Percentiles rank a stretch among this genome's conserved stretches.
Evolutionary conservation across 352 stramenopile species (phyloP).

Genomic region (Globisporangium radiosum): DNA sequence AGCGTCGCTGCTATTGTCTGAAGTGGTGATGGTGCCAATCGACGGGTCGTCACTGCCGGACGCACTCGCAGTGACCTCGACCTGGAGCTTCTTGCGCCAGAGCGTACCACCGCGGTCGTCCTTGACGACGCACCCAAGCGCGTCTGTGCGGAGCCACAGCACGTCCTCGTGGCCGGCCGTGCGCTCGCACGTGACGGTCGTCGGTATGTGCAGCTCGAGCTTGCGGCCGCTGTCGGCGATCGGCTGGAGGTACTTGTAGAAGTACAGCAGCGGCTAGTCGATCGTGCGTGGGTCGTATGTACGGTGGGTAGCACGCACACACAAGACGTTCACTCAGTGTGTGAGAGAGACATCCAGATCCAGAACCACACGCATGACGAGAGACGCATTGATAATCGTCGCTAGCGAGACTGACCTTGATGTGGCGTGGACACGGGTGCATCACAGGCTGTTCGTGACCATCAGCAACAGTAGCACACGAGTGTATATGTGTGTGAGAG

Average conservation of each 20-base stretch:
- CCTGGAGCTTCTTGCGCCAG: conserved; percentile 59
- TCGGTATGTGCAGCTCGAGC: conserved; percentile 50
- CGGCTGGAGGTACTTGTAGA: conserved; percentile 82
- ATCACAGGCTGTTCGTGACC: background rate
- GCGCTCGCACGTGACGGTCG: conserved; percentile 61
- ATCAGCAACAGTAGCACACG: background rate
- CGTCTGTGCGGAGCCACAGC: conserved; percentile 53
- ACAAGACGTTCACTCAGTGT: background rate
- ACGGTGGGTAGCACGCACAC: background rate
- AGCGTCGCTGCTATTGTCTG: conserved; percentile 12
- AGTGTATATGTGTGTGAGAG: background rate
- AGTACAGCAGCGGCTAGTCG: conserved; percentile 52
- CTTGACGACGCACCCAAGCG: conserved; percentile 29
- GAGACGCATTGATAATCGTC: no score
- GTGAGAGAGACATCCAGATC: background rate
- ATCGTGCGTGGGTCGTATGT: background rate
- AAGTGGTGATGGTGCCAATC: no score
- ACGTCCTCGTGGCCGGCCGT: conserved; percentile 40
- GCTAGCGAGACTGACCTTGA: conserved; percentile 17
- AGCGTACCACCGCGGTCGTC: conserved; percentile 34
- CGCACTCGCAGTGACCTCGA: conserved; percentile 22
- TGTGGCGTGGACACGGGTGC: conserved; percentile 23
- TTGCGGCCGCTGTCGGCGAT: conserved; percentile 21
- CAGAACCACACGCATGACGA: background rate
- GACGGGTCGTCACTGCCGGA: conserved; percentile 7